These are phyloP conservation scores for Ogataea trehaloabstinens DNA, from an alignment of 805 yeast genomes.

Conservation along the genomic window DNA sequence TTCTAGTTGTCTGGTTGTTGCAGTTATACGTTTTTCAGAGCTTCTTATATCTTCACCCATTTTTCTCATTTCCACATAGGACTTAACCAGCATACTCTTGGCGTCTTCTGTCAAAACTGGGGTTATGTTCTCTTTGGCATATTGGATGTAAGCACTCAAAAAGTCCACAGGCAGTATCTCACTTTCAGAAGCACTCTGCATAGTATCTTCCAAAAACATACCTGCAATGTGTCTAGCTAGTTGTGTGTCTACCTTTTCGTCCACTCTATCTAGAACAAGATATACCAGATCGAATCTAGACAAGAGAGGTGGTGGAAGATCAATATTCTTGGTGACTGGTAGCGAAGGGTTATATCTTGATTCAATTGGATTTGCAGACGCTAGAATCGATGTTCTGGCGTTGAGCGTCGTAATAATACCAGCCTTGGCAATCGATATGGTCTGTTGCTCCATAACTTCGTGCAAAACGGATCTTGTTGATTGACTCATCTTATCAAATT, in stretches of 20 bases:
- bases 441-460: slow-evolving; percentile 99
- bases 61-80: slow-evolving; percentile 91
- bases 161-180: slow-evolving; percentile 85
- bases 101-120: slow-evolving; percentile 84
- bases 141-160: slow-evolving; percentile 84
- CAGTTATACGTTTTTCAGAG: slow-evolving; percentile 89
- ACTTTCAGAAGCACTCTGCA: slow-evolving; percentile 63
- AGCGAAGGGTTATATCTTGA: slow-evolving; percentile 92
- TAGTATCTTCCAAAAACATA: slow-evolving; percentile 86
- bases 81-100: slow-evolving; percentile 77
- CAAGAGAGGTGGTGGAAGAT: slow-evolving; percentile 91
- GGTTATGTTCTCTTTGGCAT: slow-evolving; percentile 80
- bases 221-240: slow-evolving; percentile 88
- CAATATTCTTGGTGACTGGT: slow-evolving; percentile 94
- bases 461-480: slow-evolving; percentile 91
- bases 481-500: slow-evolving; percentile 96
- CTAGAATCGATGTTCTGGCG: slow-evolving; percentile 93
- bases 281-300: slow-evolving; percentile 96
- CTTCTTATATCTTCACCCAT: slow-evolving; percentile 88
- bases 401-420: slow-evolving; percentile 96
- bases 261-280: slow-evolving; percentile 87
- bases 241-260: slow-evolving; percentile 77
- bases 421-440: slow-evolving; percentile 96
- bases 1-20: slow-evolving; percentile 96
- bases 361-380: slow-evolving; percentile 96